Percentiles rank a stretch among this genome's conserved stretches.
Conservation (phyloP, 345 rosid genomes). For the Rubroshorea leprosula region DNA sequence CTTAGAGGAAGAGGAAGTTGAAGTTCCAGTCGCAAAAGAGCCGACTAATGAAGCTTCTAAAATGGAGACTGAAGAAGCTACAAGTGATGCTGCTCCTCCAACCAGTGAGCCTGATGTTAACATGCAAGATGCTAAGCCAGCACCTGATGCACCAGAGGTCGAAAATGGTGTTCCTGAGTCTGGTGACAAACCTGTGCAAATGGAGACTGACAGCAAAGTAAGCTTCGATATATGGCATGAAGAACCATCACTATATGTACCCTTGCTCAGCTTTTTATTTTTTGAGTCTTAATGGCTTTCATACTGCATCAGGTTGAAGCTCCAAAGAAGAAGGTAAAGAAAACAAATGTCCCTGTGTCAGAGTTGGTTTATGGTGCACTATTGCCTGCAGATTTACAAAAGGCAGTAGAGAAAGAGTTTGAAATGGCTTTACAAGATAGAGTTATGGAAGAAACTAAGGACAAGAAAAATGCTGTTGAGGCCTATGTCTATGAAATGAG, state of each 20-base stretch:
- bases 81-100: constrained; percentile 27
- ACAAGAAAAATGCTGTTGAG: constrained; percentile 94
- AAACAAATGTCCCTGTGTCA: constrained; percentile 65
- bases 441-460: constrained; percentile 98
- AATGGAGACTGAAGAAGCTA: constrained; percentile 74
- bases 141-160: constrained; percentile 41
- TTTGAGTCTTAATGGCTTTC: background rate
- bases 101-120: constrained; percentile 62
- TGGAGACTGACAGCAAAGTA: constrained; percentile 85
- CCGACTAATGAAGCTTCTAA: constrained; percentile 41
- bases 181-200: constrained; percentile 63
- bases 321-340: constrained; percentile 90
- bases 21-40: constrained; percentile 70
- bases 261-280: background rate
- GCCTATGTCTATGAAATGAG: constrained; percentile 96
- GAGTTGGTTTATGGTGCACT: constrained; percentile 78
- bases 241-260: too few relatives aligned
- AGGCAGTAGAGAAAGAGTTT: constrained; percentile 90
- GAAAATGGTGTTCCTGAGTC: constrained; percentile 77
- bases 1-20: constrained; percentile 88
- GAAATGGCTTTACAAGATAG: constrained; percentile 99
- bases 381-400: constrained; percentile 60
- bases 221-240: constrained; percentile 6
- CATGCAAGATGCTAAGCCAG: constrained; percentile 73
- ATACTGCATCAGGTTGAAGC: constrained; percentile 49